A percentile compares a stretch with the other conserved stretches of the same genome.
Evolutionary conservation across 2,329 filamentous ascomycete genomes (phyloP).

Genomic region (Talaromyces sp.): DNA sequence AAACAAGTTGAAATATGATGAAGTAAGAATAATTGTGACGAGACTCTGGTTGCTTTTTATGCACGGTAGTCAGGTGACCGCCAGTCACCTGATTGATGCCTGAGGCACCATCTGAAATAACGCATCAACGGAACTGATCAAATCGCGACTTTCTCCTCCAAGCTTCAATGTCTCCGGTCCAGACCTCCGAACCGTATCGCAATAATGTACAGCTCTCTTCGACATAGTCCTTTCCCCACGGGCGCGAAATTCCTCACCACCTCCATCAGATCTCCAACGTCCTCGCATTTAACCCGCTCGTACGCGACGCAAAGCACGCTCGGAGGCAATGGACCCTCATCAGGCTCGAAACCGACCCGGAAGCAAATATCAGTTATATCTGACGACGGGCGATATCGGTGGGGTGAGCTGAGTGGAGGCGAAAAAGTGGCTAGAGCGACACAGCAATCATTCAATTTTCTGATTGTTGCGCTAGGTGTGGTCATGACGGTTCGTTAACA

Average conservation of each 20-base stretch:
- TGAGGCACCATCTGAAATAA: not conserved
- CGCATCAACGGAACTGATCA: not conserved
- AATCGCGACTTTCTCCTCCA: not conserved
- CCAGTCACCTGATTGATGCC: not conserved
- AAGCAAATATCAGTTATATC: constrained; percentile 76
- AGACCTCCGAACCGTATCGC: constrained; percentile 14
- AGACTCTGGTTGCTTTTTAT: no score
- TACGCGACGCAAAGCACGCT: constrained; percentile 58
- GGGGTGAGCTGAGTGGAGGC: constrained; percentile 66
- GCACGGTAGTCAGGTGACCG: not conserved
- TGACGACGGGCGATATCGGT: constrained; percentile 76
- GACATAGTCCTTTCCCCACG: constrained; percentile 15
- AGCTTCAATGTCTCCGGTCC: constrained; percentile 14
- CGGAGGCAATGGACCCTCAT: constrained; percentile 25
- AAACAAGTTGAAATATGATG: no score
- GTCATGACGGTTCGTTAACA: constrained; percentile 61
- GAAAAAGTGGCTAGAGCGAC: constrained; percentile 83
- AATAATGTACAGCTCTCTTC: constrained; percentile 23
- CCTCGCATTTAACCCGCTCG: constrained; percentile 32
- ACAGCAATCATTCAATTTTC: constrained; percentile 86
- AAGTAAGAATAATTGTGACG: no score
- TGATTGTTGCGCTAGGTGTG: constrained; percentile 68
- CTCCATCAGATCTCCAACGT: constrained; percentile 1
- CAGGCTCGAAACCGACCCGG: constrained; percentile 47
- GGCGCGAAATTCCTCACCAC: not conserved